A percentile compares a stretch with the other conserved stretches of the same genome.
Conservation (phyloP, 768 basidiomycete species). For the Coprinopsis sp. region DNA sequence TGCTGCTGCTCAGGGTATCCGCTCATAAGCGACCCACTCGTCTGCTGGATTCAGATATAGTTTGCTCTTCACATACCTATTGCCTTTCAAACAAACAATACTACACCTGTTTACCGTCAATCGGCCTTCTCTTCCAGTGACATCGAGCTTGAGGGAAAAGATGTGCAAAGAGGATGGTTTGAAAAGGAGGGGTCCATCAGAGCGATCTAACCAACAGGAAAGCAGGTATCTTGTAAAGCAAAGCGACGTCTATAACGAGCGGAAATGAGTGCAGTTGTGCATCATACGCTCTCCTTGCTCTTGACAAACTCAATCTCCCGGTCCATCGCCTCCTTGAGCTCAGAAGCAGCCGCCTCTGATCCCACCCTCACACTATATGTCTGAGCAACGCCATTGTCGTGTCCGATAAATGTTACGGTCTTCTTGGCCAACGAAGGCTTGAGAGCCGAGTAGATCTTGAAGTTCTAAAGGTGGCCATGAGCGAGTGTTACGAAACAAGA, state of each 20-base stretch:
- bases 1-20: background rate
- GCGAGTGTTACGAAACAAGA: background rate
- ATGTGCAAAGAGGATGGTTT: no score
- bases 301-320: slow-evolving; percentile 54
- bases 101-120: no score
- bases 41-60: no score
- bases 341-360: slow-evolving; percentile 52
- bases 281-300: slow-evolving; percentile 24
- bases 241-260: background rate
- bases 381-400: slow-evolving; percentile 53
- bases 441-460: slow-evolving; percentile 58
- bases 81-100: no score
- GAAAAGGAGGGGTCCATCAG: no score
- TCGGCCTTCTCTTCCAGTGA: no score
- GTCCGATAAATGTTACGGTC: slow-evolving; percentile 61
- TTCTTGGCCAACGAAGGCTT: slow-evolving; percentile 50
- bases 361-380: slow-evolving; percentile 61
- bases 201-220: no score
- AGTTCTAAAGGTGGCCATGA: slow-evolving; percentile 49
- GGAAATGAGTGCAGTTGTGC: background rate
- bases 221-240: no score
- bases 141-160: no score
- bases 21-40: background rate
- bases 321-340: slow-evolving; percentile 56
- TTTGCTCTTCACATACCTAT: no score